Percentiles rank a stretch among this genome's conserved stretches.
These are phyloP conservation scores for Posidonia oceanica DNA, from an alignment of 116 monocot species.

Conservation along the genomic window DNA sequence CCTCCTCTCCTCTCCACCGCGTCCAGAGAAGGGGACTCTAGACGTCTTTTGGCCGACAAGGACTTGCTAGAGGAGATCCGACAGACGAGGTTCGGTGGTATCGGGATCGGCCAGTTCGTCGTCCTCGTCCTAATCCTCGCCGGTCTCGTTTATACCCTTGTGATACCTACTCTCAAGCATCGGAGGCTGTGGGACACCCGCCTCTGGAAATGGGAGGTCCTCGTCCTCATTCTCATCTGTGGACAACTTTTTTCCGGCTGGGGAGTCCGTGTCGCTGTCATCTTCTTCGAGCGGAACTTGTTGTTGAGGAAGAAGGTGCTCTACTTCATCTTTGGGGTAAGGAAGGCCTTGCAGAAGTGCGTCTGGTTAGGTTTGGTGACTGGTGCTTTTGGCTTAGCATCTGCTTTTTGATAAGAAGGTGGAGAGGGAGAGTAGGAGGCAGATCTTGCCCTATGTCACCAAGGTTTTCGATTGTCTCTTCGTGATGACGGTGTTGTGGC, in stretches of 20 bases:
- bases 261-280: conserved; percentile 47
- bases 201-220: conserved; percentile 82
- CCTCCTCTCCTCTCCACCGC: no score
- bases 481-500: no score
- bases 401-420: no score
- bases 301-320: conserved; percentile 68
- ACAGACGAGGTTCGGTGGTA: no score
- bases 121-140: conserved; percentile 41
- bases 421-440: no score
- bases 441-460: no score
- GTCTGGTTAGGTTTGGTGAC: conserved; percentile 80
- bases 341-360: conserved; percentile 61
- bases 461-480: no score
- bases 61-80: no score
- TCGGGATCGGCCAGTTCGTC: no score
- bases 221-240: conserved; percentile 68
- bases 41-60: no score
- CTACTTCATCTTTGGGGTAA: conserved; percentile 80
- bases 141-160: conserved; percentile 38
- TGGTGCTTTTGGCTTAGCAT: conserved; percentile 45
- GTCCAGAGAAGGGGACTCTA: no score
- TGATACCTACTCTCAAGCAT: conserved; percentile 14
- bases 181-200: conserved; percentile 41
- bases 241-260: conserved; percentile 75
- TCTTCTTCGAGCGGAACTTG: conserved; percentile 64